Evolutionary conservation across 352 stramenopile species (phyloP).

Genomic region (Phytopythium mirpurense): DNA sequence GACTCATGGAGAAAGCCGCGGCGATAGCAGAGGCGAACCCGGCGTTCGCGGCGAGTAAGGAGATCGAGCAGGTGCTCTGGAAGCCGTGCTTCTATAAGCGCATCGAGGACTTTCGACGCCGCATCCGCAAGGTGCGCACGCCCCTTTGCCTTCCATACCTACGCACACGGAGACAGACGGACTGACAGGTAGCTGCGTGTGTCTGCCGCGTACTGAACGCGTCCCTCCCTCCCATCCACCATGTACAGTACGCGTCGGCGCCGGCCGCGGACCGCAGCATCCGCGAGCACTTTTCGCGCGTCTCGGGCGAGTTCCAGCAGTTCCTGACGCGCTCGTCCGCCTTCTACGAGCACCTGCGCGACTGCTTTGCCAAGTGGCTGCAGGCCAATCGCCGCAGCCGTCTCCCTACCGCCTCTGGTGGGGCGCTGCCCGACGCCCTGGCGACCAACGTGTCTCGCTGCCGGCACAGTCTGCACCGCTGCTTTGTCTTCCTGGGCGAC

Average conservation of each 20-base stretch:
- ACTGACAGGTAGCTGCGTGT: conserved; percentile 7
- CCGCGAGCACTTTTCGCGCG: conserved; percentile 72
- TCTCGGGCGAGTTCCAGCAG: conserved; percentile 68
- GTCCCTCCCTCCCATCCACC: conserved; percentile 2
- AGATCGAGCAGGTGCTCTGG: conserved; percentile 83
- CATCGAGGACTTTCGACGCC: conserved; percentile 86
- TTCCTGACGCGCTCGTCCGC: conserved; percentile 51
- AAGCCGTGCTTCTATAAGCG: conserved; percentile 90
- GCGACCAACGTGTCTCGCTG: conserved; percentile 23
- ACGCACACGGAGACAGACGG: no score
- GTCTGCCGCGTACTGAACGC: background rate
- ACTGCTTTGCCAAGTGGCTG: conserved; percentile 44
- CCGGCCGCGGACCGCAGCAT: conserved; percentile 55
- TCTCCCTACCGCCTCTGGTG: conserved; percentile 7
- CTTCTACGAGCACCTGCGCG: conserved; percentile 76
- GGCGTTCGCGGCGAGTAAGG: conserved; percentile 51
- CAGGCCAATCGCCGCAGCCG: conserved; percentile 34
- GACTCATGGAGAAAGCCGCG: conserved; percentile 48
- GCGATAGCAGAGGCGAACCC: conserved; percentile 36
- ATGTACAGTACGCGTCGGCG: conserved; percentile 58
- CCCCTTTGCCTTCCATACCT: no score
- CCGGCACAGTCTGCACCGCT: conserved; percentile 71
- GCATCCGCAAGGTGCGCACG: conserved; percentile 59
- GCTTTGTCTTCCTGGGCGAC: conserved; percentile 80
- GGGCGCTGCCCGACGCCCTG: conserved; percentile 12